phyloP scores from a whole-genome alignment of 2,329 filamentous ascomycete species.

The Phialocephala sp. region DNA sequence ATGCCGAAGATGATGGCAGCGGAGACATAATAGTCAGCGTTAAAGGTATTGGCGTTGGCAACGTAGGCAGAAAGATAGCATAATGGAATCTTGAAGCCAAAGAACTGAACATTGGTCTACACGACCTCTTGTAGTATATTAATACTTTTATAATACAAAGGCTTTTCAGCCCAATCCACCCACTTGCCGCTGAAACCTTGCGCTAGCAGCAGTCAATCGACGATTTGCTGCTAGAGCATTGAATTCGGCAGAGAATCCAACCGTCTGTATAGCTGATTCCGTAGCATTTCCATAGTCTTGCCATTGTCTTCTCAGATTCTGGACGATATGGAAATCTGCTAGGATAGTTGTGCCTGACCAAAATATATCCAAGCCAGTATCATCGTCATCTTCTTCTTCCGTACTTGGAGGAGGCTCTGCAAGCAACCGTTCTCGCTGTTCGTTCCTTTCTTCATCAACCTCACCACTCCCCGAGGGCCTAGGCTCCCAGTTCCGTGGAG shows the following conservation, averaged over 20 bases:
- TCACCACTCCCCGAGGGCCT: conserved; percentile 6
- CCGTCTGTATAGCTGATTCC: conserved; percentile 39
- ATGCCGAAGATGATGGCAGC: conserved; percentile 66
- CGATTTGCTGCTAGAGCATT: conserved; percentile 35
- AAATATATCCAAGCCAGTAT: conserved; percentile 40
- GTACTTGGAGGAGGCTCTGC: conserved; percentile 32
- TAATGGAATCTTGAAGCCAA: conserved; percentile 43
- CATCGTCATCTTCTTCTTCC: conserved; percentile 32
- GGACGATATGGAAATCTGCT: conserved; percentile 42
- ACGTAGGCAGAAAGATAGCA: conserved; percentile 89
- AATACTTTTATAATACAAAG: conserved; percentile 6
- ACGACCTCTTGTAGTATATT: conserved; percentile 1
- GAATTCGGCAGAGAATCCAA: conserved; percentile 39
- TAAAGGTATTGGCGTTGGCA: conserved; percentile 91
- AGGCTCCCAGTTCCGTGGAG: conserved; percentile 17
- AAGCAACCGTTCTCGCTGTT: conserved; percentile 34
- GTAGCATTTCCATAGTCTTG: conserved; percentile 39
- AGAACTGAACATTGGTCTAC: neutral
- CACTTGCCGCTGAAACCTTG: conserved; percentile 36
- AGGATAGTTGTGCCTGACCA: conserved; percentile 42
- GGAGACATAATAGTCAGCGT: conserved; percentile 84
- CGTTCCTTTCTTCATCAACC: conserved; percentile 24
- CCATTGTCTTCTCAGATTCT: conserved; percentile 41
- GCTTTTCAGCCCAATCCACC: conserved; percentile 7
- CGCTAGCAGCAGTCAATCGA: conserved; percentile 36